Evolutionary conservation across 2,329 filamentous ascomycete genomes (phyloP).

Genomic region (Aspergillus japonicus): DNA sequence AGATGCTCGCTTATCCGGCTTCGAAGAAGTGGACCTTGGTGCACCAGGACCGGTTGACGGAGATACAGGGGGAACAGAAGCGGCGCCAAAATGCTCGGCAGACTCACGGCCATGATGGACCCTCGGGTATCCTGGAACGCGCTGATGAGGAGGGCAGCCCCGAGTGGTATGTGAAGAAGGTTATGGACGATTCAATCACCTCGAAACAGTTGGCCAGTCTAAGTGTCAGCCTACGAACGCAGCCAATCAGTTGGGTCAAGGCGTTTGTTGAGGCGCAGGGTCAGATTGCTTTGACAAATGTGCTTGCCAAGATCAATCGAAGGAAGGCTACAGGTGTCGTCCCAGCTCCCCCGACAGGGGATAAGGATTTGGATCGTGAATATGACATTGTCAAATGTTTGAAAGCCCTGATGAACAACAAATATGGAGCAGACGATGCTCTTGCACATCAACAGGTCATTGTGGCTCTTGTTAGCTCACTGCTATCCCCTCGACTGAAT

Average conservation of each 20-base stretch:
- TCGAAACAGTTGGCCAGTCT: slow-evolving; percentile 88
- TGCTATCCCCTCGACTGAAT: slow-evolving; percentile 84
- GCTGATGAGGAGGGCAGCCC: slow-evolving; percentile 94
- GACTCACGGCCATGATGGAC: slow-evolving; percentile 64
- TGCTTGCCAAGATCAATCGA: slow-evolving; percentile 90
- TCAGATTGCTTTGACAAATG: slow-evolving; percentile 90
- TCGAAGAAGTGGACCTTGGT: slow-evolving; percentile 97
- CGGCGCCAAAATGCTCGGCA: slow-evolving; percentile 70
- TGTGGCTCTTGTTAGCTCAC: slow-evolving; percentile 78
- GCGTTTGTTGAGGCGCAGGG: slow-evolving; percentile 96
- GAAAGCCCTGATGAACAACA: slow-evolving; percentile 98
- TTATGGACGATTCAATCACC: slow-evolving; percentile 93
- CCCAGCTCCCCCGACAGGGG: slow-evolving; percentile 59
- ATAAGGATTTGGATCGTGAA: slow-evolving; percentile 84
- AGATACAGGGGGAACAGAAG: slow-evolving; percentile 93
- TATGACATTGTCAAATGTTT: slow-evolving; percentile 98
- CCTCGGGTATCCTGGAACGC: slow-evolving; percentile 67
- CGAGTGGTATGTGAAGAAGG: slow-evolving; percentile 95
- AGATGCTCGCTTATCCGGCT: slow-evolving; percentile 94
- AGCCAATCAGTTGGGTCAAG: slow-evolving; percentile 97
- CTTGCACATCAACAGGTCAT: slow-evolving; percentile 86
- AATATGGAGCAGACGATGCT: slow-evolving; percentile 95
- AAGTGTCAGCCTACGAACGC: slow-evolving; percentile 90
- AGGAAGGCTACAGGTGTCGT: slow-evolving; percentile 73
- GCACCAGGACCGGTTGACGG: slow-evolving; percentile 88